Percentiles rank a stretch among this genome's conserved stretches.
phyloP scores from a whole-genome alignment of 768 basidiomycete species.

The Mrakia gelida region DNA sequence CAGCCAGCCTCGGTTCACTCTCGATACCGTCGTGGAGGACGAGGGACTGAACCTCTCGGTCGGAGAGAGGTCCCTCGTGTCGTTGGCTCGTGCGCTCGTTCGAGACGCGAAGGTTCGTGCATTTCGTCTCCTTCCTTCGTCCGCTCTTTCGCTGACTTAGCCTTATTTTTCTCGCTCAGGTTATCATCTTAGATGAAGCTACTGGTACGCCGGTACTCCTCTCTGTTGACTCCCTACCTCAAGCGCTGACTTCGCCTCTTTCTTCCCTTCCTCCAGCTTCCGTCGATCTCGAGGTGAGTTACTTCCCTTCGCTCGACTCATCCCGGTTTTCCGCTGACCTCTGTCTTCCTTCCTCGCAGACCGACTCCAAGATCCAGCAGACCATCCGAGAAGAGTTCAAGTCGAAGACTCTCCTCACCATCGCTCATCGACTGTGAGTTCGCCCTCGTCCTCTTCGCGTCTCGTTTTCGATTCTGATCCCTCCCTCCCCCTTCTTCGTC shows the following conservation, averaged over 20 bases:
- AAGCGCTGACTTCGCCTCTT: background rate
- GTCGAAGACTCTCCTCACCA: constrained; percentile 80
- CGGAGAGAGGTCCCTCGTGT: constrained; percentile 65
- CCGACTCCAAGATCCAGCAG: constrained; percentile 60
- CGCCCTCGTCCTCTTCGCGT: background rate
- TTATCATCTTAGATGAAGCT: constrained; percentile 28
- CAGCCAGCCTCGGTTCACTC: constrained; percentile 57
- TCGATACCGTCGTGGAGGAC: constrained; percentile 79
- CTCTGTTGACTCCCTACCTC: background rate
- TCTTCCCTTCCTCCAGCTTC: background rate
- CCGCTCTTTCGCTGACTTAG: background rate
- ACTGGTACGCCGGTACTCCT: background rate
- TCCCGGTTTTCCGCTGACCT: background rate
- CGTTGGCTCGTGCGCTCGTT: constrained; percentile 81
- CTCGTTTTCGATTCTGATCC: background rate
- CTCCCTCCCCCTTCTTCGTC: background rate
- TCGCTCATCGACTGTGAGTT: constrained; percentile 70
- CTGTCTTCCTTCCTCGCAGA: constrained; percentile 49
- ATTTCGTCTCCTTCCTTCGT: background rate
- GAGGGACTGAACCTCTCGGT: constrained; percentile 81
- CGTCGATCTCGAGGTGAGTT: constrained; percentile 19
- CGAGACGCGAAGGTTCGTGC: constrained; percentile 67
- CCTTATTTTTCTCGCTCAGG: background rate
- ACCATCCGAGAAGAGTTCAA: constrained; percentile 83
- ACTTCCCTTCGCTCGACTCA: background rate